phyloP scores from a whole-genome alignment of 169 alveolate genomes.

The Plasmodium sp. region DNA sequence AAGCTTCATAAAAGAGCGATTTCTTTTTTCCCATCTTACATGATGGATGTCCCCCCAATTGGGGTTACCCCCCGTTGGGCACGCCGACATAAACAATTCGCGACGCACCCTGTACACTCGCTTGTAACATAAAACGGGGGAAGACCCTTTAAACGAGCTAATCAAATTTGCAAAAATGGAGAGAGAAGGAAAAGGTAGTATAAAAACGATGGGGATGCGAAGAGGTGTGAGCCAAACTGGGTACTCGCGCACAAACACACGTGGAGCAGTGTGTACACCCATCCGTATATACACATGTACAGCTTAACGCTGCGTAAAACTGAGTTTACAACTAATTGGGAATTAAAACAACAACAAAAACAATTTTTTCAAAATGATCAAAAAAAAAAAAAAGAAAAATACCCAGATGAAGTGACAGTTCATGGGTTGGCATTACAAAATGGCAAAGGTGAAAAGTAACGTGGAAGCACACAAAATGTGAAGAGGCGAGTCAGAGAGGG shows the following conservation, averaged over 20 bases:
- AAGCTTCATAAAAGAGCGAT: not conserved
- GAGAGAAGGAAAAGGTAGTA: not conserved
- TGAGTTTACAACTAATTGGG: not conserved
- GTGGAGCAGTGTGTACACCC: not conserved
- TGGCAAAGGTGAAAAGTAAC: not conserved
- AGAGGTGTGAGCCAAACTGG: not conserved
- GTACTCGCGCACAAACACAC: not conserved
- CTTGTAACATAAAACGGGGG: not conserved
- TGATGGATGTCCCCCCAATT: not conserved
- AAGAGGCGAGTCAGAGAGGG: not conserved
- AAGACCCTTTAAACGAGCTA: not conserved
- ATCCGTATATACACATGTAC: not conserved
- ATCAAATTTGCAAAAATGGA: not conserved
- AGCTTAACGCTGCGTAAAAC: not conserved
- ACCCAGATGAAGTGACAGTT: not conserved
- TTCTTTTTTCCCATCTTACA: not conserved
- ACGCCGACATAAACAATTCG: not conserved
- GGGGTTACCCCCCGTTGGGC: not conserved
- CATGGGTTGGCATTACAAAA: not conserved
- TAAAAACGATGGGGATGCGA: not conserved
- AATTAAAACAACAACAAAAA: not conserved
- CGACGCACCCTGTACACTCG: not conserved
- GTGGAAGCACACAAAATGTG: not conserved
- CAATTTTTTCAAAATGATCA: not conserved
- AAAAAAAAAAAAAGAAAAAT: not conserved